These are phyloP conservation scores for Lithocarpus polystachyus DNA, from an alignment of 306 rosid genomes.

Conservation along the genomic window DNA sequence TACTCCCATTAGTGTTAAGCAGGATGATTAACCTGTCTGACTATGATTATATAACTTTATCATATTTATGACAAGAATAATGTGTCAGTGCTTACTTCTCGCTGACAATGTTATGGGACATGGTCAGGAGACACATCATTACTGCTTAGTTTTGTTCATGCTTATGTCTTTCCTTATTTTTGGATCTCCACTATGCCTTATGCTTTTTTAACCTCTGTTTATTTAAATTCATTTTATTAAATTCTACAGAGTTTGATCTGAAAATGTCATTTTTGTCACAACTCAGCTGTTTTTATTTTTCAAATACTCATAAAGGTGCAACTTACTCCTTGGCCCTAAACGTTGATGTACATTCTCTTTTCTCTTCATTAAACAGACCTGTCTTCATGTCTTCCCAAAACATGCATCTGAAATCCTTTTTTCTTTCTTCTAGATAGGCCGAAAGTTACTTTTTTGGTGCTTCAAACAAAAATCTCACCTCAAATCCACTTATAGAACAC, in stretches of 20 bases:
- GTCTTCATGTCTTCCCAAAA: not conserved
- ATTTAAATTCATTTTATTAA: constrained; percentile 15
- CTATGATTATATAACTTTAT: not conserved
- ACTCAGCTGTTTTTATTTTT: not conserved
- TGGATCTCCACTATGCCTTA: not conserved
- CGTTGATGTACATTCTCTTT: not conserved
- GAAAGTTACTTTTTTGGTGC: not conserved
- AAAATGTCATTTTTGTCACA: not conserved
- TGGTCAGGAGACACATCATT: not conserved
- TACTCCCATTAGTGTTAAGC: too few species aligned
- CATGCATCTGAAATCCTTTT: not conserved
- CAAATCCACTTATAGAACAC: not conserved
- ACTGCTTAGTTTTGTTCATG: not conserved
- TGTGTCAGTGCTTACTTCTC: not conserved
- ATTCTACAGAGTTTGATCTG: constrained; percentile 6
- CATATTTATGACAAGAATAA: not conserved
- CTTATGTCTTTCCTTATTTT: not conserved
- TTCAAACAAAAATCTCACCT: not conserved
- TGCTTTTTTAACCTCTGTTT: not conserved
- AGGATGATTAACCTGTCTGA: too few species aligned
- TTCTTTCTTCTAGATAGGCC: not conserved
- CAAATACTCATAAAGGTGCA: not conserved
- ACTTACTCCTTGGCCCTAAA: not conserved
- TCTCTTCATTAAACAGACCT: not conserved
- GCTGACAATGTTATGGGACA: not conserved